These are phyloP conservation scores for Boechera retrofracta DNA, from an alignment of 345 rosid species.

Conservation along the genomic window DNA sequence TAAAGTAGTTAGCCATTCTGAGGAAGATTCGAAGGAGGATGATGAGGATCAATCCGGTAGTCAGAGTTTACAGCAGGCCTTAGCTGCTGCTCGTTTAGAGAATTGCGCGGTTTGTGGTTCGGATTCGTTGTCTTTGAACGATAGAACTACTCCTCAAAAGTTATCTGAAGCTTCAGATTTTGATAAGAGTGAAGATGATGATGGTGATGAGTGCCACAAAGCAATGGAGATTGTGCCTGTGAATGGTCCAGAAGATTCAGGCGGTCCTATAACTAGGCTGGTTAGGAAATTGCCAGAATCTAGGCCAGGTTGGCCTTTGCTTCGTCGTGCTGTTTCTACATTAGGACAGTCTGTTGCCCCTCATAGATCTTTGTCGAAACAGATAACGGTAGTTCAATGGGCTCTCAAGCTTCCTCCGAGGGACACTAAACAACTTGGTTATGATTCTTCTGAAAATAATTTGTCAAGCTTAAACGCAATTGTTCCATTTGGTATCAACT, in stretches of 20 bases:
- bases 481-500: slow-evolving; percentile 52
- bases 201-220: slow-evolving; percentile 44
- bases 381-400: slow-evolving; percentile 78
- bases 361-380: slow-evolving; percentile 51
- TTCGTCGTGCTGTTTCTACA: slow-evolving; percentile 51
- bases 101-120: slow-evolving; percentile 69
- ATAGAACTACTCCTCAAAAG: slow-evolving; percentile 21
- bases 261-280: slow-evolving; percentile 51
- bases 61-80: slow-evolving; percentile 55
- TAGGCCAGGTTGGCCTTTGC: slow-evolving; percentile 91
- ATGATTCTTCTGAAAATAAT: slow-evolving; percentile 33
- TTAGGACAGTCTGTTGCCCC: slow-evolving; percentile 42
- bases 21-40: slow-evolving; percentile 30
- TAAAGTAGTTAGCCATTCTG: slow-evolving; percentile 50
- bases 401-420: slow-evolving; percentile 62
- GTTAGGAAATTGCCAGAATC: slow-evolving; percentile 58
- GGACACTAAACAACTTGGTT: slow-evolving; percentile 47
- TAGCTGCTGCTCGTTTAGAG: slow-evolving; percentile 49
- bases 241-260: slow-evolving; percentile 47
- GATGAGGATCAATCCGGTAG: slow-evolving; percentile 29
- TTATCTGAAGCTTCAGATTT: slow-evolving; percentile 18
- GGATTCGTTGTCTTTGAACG: slow-evolving; percentile 36
- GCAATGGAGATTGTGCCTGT: slow-evolving; percentile 66
- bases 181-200: slow-evolving; percentile 30
- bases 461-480: slow-evolving; percentile 50